Percentiles rank a stretch among this genome's conserved stretches.
phyloP scores from a whole-genome alignment of 116 monocot genomes.

The Phalaenopsis hybrid region DNA sequence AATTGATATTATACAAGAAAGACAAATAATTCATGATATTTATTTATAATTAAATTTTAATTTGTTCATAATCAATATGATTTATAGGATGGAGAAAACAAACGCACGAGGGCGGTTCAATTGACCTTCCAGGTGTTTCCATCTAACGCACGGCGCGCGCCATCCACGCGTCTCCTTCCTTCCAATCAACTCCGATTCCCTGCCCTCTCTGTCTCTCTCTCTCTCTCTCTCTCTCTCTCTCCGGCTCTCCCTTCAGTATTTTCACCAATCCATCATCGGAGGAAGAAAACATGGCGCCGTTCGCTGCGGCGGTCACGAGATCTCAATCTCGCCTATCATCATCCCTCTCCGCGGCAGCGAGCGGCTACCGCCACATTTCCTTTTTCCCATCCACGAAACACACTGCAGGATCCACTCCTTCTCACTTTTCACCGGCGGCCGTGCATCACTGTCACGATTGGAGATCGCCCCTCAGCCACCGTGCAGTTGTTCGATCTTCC shows the following conservation, averaged over 20 bases:
- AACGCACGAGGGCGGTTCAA: not conserved
- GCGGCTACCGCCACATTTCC: not conserved
- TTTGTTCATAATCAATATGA: too few relatives aligned
- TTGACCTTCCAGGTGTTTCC: not conserved
- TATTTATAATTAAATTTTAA: too few relatives aligned
- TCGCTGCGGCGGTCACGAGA: constrained; percentile 8
- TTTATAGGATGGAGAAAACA: too few relatives aligned
- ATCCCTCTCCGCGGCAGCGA: constrained; percentile 6
- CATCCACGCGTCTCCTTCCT: not conserved
- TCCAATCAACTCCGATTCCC: not conserved
- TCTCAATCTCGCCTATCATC: constrained; percentile 16
- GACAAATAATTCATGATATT: too few relatives aligned
- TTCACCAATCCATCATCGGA: not conserved
- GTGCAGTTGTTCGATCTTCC: constrained; percentile 41
- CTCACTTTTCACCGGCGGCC: not conserved
- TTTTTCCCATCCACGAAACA: not conserved
- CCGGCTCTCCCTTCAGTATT: not conserved
- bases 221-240: not conserved
- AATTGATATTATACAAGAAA: too few relatives aligned
- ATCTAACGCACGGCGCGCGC: not conserved
- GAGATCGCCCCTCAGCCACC: constrained; percentile 44
- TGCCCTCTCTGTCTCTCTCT: not conserved
- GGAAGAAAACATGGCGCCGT: constrained; percentile 1
- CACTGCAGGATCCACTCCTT: not conserved
- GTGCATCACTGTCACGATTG: constrained; percentile 29